Conservation (phyloP, 441 rosid genomes). For the Gossypium trilobum region DNA sequence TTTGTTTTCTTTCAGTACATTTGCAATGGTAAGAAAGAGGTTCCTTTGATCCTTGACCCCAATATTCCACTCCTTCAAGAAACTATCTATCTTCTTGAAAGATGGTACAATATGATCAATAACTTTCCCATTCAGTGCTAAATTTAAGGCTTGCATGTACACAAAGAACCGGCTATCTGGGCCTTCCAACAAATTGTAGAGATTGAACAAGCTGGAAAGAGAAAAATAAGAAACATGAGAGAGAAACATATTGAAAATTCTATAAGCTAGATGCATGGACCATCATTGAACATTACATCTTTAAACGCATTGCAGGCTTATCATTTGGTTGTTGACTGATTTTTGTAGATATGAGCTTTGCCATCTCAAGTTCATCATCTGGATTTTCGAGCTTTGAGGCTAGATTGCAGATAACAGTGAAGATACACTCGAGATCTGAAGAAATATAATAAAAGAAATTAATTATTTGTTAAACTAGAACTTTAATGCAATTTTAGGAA, state of each 20-base stretch:
- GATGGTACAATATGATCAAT: conserved; percentile 63
- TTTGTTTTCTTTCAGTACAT: conserved; percentile 64
- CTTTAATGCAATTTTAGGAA: not conserved
- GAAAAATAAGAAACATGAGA: conserved; percentile 18
- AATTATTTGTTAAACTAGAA: conserved; percentile 1
- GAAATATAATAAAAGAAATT: not conserved
- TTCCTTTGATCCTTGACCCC: conserved; percentile 69
- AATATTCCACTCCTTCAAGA: conserved; percentile 94
- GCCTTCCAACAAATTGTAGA: conserved; percentile 72
- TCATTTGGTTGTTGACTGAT: conserved; percentile 73
- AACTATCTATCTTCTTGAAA: conserved; percentile 65
- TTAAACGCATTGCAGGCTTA: conserved; percentile 79
- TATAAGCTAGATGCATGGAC: not conserved
- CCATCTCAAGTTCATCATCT: conserved; percentile 56
- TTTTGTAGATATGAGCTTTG: conserved; percentile 63
- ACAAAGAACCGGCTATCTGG: conserved; percentile 65
- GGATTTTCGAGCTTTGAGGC: conserved; percentile 51
- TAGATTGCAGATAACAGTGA: conserved; percentile 86
- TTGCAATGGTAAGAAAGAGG: conserved; percentile 66
- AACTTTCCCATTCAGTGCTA: conserved; percentile 74
- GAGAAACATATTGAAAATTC: not conserved
- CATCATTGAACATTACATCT: conserved; percentile 50
- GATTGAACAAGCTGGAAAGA: conserved; percentile 77
- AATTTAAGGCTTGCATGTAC: conserved; percentile 66
- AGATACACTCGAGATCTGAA: conserved; percentile 88